A percentile compares a stretch with the other conserved stretches of the same genome.
Evolutionary conservation across 805 yeast species (phyloP).

Genomic region (Pichia ethanolica): DNA sequence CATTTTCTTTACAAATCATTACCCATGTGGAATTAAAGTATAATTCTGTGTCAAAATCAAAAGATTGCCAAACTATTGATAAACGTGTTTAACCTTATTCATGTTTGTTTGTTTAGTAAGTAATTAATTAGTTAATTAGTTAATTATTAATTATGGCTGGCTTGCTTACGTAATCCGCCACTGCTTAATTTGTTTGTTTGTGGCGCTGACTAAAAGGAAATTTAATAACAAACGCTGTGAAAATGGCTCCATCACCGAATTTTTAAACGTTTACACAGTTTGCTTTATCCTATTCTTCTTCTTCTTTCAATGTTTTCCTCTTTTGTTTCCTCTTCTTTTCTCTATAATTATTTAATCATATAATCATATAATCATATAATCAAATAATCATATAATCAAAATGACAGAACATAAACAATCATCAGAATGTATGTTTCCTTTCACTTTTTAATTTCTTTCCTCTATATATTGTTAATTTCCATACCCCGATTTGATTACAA

Average conservation of each 20-base stretch:
- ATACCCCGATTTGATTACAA: background rate
- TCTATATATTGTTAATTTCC: background rate
- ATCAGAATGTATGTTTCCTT: conserved; percentile 17
- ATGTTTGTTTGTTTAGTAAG: no score
- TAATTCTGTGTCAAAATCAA: no score
- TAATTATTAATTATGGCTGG: no score
- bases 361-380: conserved; percentile 14
- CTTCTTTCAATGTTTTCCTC: background rate
- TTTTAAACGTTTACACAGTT: background rate
- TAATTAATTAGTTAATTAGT: no score
- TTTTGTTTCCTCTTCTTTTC: background rate
- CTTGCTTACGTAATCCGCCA: no score
- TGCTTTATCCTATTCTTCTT: background rate
- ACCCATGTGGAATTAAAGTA: no score
- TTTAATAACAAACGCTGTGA: background rate
- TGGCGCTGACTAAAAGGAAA: background rate
- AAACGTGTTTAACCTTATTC: no score
- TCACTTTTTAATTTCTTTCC: background rate
- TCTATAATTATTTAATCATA: no score
- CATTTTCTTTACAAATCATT: background rate
- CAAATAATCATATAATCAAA: conserved; percentile 7
- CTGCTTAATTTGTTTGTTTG: no score
- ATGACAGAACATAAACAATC: conserved; percentile 15
- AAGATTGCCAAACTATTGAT: background rate
- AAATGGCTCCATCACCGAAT: no score